Base-by-base conservation (phyloP, 495 filamentous ascomycete species). In the Daldinia bambusicola region DNA sequence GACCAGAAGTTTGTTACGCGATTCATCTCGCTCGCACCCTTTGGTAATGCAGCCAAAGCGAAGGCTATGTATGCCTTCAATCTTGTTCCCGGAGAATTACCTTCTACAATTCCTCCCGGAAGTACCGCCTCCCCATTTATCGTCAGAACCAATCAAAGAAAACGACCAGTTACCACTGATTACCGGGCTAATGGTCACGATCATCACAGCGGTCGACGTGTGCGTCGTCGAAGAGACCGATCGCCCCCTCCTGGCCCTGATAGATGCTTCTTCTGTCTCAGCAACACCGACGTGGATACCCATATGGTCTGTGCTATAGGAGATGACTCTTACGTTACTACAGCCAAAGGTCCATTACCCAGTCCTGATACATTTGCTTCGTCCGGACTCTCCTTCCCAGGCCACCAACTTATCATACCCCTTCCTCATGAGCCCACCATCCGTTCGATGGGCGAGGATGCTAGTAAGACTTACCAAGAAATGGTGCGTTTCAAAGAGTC, bases 11-110 rank as follows among this genome's bases (percentile, higher is more conserved):
- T 82, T 7, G 79, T 96, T 4, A 97, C 94, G 3, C 89, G 95
- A 20, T 98, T 99, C 78, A 89, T 98, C 74, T 94, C 92, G 55
- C 80, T 98, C 4, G 95, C 92, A 2, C 83, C 90, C 5, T 93
- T 86, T 76, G 90, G 86, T 55, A 97, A 95, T 75, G 58, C 83
- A 0, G 79, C 81, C 2, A 94, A 93, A 76, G 88, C 91, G 52
- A 97, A 97, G 82, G 90, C 91, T 55, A 88, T 97, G 77, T 97
- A 96, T 74, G 95, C 95, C 13, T 99, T 99, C 79, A 86, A 86
- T 6, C 80, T 98, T 7, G 87, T 89, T n/a, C 82, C 85, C 26
- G 83, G 85, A 13, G 86, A 91, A 1, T 72, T 84, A 3, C 75
- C 87, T 9, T 69, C 84, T 14, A 83, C 81, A 2, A 77, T 92